Evolutionary conservation across 75 land plant genomes (phyloP), one percentile per base, ranked within the genome.

Genomic region (Picea sitchensis): DNA sequence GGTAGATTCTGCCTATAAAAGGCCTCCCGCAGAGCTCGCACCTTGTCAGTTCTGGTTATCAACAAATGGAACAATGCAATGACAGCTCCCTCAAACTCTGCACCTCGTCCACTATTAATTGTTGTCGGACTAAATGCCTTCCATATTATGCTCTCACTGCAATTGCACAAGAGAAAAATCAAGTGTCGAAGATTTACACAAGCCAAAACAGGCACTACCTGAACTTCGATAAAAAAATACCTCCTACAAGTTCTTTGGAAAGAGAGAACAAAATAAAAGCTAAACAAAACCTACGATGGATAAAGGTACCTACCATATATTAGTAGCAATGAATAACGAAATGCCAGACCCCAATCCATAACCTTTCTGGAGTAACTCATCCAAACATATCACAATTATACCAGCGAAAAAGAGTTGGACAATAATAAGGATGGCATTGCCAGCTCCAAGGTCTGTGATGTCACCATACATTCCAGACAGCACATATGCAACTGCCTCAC

Each of bases 281-380:
- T 4, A 54, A 56, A n/a, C 20, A 6, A 56, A 56, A 8, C 3
- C 15, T 12, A 51, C 9, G 44, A 44, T 20, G 2, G 15, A 51
- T 3, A 11, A 47, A 9, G 15, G 76, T 31, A 75, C 76, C 32
- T 51, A 94, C 96, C 96, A 94, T 80, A 94, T 94, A 65, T 94
- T 94, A 64, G 96, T 94, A 59, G 96, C 96, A 68, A 94, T 94
- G 84, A 94, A 94, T 36, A 94, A 83, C 18, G 96, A 94, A 58
- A 92, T 94, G 32, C 96, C 96, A 82, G 96, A 94, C 11, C 96
- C 96, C 59, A 94, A 83, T 61, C 96, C 96, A 90, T 94, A 94
- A 61, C 96, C 96, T 80, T 94, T 92, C 91, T 94, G 94, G 38
- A 94, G 87, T 65, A 94, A 81, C 76, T 92, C 96, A 77, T 94